These are phyloP conservation scores for Euphrasia confusa DNA, from an alignment of 257 asterid species.

Conservation along the genomic window DNA sequence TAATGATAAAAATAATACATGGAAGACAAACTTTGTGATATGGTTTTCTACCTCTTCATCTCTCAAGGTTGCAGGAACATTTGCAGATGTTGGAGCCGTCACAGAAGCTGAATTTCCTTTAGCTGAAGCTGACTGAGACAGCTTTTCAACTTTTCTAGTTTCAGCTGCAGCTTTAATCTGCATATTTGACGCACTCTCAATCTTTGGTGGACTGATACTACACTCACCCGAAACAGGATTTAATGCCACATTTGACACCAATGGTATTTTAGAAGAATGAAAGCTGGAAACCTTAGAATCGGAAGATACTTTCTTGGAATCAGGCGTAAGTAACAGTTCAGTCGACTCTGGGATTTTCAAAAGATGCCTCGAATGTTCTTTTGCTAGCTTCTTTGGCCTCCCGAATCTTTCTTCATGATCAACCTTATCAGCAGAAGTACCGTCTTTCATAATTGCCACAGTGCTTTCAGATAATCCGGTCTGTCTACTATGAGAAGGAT, in stretches of 20 bases:
- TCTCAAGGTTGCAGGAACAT: constrained; percentile 64
- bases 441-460: constrained; percentile 38
- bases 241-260: constrained; percentile 33
- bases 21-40: constrained; percentile 3
- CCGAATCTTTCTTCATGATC: constrained; percentile 53
- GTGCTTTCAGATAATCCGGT: constrained; percentile 48
- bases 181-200: constrained; percentile 41
- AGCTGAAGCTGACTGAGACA: constrained; percentile 47
- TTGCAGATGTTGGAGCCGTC: constrained; percentile 54
- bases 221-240: constrained; percentile 40
- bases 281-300: constrained; percentile 46
- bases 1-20: constrained; percentile 13
- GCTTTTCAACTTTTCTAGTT: constrained; percentile 62
- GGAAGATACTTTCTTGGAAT: constrained; percentile 44
- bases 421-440: constrained; percentile 34
- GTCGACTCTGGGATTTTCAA: constrained; percentile 44
- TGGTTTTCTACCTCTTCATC: constrained; percentile 80
- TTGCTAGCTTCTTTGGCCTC: constrained; percentile 51
- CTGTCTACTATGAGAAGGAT: constrained; percentile 32
- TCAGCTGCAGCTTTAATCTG: constrained; percentile 47
- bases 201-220: constrained; percentile 40
- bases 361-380: constrained; percentile 52
- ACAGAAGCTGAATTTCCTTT: constrained; percentile 48
- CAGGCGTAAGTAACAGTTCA: constrained; percentile 47
- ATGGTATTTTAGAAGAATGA: constrained; percentile 41